phyloP scores from a whole-genome alignment of 2,329 filamentous ascomycete species.

The Xylogone sp. region DNA sequence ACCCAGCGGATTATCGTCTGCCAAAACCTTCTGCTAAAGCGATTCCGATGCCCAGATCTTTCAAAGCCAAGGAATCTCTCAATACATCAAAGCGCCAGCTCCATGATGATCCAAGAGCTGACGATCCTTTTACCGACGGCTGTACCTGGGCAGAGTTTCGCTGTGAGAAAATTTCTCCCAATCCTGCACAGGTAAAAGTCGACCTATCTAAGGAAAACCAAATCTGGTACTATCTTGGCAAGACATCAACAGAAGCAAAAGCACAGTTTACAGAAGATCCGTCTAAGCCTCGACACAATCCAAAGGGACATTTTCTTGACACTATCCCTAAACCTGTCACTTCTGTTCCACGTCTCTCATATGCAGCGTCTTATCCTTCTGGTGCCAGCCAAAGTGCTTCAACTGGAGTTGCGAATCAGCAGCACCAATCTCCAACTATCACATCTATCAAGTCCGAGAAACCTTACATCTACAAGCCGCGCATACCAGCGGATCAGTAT shows the following conservation, averaged over 20 bases:
- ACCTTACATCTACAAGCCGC: conserved; percentile 52
- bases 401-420: conserved; percentile 28
- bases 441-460: conserved; percentile 33
- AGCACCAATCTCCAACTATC: conserved; percentile 22
- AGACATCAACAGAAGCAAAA: conserved; percentile 82
- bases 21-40: conserved; percentile 73
- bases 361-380: conserved; percentile 26
- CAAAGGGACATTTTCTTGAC: conserved; percentile 69
- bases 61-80: conserved; percentile 61
- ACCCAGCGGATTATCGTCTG: conserved; percentile 65
- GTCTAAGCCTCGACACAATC: conserved; percentile 54
- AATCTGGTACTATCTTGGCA: conserved; percentile 85
- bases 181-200: conserved; percentile 62
- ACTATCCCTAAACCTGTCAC: conserved; percentile 55
- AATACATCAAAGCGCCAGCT: conserved; percentile 59
- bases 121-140: conserved; percentile 63
- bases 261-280: conserved; percentile 87
- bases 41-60: conserved; percentile 63
- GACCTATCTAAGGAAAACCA: conserved; percentile 70
- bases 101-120: conserved; percentile 60
- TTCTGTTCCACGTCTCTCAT: conserved; percentile 32
- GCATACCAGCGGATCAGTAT: conserved; percentile 19
- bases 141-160: conserved; percentile 80
- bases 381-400: conserved; percentile 15
- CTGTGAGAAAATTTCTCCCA: conserved; percentile 50